These are phyloP conservation scores for Botrytis deweyae DNA, from an alignment of 2,329 filamentous ascomycete species.

Conservation along the genomic window DNA sequence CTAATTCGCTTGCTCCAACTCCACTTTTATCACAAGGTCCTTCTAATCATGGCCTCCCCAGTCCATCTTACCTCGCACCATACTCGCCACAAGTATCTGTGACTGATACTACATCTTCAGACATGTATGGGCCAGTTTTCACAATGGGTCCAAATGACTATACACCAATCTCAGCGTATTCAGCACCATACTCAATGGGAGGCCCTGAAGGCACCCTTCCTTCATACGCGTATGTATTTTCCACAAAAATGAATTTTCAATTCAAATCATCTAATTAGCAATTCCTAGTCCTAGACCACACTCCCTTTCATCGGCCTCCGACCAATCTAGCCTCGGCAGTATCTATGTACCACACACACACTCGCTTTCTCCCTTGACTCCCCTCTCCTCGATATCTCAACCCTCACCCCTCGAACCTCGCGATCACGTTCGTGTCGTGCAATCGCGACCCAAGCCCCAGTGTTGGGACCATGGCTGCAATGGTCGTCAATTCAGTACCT, in stretches of 20 bases:
- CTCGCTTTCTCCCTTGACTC: conserved; percentile 1
- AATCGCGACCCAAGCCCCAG: conserved; percentile 84
- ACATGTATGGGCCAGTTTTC: conserved; percentile 38
- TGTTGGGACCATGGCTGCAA: conserved; percentile 98
- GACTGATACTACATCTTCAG: conserved; percentile 29
- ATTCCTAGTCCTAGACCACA: conserved; percentile 32
- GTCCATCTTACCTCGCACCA: conserved; percentile 35
- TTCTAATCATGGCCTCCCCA: conserved; percentile 31
- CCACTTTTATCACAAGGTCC: conserved; percentile 37
- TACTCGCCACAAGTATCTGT: conserved; percentile 33
- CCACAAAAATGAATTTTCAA: not conserved
- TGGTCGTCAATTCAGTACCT: conserved; percentile 91
- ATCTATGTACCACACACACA: conserved; percentile 34
- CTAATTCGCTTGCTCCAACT: conserved; percentile 36
- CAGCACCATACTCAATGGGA: conserved; percentile 34
- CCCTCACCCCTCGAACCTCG: conserved; percentile 14
- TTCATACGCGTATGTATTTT: conserved; percentile 31
- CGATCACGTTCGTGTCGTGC: conserved; percentile 64
- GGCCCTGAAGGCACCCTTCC: conserved; percentile 29
- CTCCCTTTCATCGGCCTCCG: conserved; percentile 36
- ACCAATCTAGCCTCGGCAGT: conserved; percentile 27
- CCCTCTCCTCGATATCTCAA: conserved; percentile 7
- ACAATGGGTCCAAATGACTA: conserved; percentile 38
- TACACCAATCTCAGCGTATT: conserved; percentile 32
- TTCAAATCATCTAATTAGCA: conserved; percentile 18